A percentile compares a stretch with the other conserved stretches of the same genome.
Conservation (phyloP, 495 filamentous ascomycete species). For the Xylaria castorea region DNA sequence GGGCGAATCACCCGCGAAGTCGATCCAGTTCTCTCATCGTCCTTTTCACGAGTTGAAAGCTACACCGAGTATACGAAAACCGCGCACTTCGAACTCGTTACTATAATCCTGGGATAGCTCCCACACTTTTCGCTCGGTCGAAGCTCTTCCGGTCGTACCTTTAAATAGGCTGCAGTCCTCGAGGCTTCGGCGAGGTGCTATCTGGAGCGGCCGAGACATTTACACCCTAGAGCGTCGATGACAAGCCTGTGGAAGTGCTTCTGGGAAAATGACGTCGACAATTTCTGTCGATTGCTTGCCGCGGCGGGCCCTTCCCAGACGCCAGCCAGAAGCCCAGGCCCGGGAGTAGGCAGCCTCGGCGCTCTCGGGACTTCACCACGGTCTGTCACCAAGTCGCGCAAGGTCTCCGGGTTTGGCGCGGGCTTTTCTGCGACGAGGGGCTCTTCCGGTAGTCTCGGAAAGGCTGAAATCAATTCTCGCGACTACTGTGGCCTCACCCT, state of each 20-base stretch:
- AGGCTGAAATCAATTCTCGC: slow-evolving; percentile 79
- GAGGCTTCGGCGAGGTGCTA: slow-evolving; percentile 84
- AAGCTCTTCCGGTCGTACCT: slow-evolving; percentile 60
- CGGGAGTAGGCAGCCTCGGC: slow-evolving; percentile 37
- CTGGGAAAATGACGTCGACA: slow-evolving; percentile 93
- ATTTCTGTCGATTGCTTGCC: slow-evolving; percentile 82
- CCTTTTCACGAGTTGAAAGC: neutral
- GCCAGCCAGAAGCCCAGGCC: slow-evolving; percentile 49
- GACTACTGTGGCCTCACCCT: slow-evolving; percentile 80
- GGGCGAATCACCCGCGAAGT: slow-evolving; percentile 2
- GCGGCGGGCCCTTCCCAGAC: slow-evolving; percentile 63
- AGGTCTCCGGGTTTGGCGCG: slow-evolving; percentile 46
- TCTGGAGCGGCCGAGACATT: slow-evolving; percentile 65
- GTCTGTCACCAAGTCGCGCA: slow-evolving; percentile 51
- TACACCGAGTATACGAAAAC: slow-evolving; percentile 4
- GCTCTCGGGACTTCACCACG: slow-evolving; percentile 55
- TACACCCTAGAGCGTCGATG: slow-evolving; percentile 71
- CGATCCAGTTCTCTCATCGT: neutral
- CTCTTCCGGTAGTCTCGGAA: slow-evolving; percentile 57
- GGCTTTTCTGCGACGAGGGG: slow-evolving; percentile 37
- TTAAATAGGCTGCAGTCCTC: slow-evolving; percentile 86
- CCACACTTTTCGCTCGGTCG: slow-evolving; percentile 21
- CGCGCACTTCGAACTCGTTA: neutral
- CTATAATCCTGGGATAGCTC: neutral
- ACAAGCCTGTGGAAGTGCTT: slow-evolving; percentile 96